phyloP scores from a whole-genome alignment of 2,329 filamentous ascomycete species.

The Penicillium sp. region DNA sequence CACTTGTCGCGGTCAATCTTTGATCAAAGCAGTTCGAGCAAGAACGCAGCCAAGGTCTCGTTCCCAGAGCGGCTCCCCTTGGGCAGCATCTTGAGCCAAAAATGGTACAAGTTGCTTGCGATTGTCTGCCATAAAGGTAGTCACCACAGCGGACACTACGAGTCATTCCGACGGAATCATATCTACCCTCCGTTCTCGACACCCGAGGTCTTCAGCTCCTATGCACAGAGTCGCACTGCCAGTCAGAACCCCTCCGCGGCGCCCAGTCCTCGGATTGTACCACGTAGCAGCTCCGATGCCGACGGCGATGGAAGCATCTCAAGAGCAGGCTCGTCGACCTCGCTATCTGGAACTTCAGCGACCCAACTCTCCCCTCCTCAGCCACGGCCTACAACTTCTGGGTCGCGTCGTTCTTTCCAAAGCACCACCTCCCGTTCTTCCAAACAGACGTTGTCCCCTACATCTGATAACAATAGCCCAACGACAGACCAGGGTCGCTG shows the following conservation, averaged over 20 bases:
- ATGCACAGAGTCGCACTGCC: slow-evolving; percentile 63
- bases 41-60: slow-evolving; percentile 90
- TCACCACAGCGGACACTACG: slow-evolving; percentile 95
- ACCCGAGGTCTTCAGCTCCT: slow-evolving; percentile 72
- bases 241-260: slow-evolving; percentile 53
- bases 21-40: slow-evolving; percentile 74
- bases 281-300: slow-evolving; percentile 32
- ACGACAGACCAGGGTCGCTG: slow-evolving; percentile 27
- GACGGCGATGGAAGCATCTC: slow-evolving; percentile 35
- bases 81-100: slow-evolving; percentile 74
- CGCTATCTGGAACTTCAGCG: slow-evolving; percentile 31
- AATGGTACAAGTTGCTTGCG: slow-evolving; percentile 78
- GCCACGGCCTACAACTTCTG: slow-evolving; percentile 31
- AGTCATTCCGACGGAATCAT: slow-evolving; percentile 88
- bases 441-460: slow-evolving; percentile 21
- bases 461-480: slow-evolving; percentile 28
- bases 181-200: slow-evolving; percentile 78
- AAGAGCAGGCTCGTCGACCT: slow-evolving; percentile 36
- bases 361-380: slow-evolving; percentile 21
- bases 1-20: slow-evolving; percentile 94
- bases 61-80: slow-evolving; percentile 86
- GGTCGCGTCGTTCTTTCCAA: slow-evolving; percentile 36
- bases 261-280: slow-evolving; percentile 50
- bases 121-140: slow-evolving; percentile 93
- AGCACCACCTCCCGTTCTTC: slow-evolving; percentile 33